Evolutionary conservation across 2,329 filamentous ascomycete genomes (phyloP), one percentile per base, ranked within the genome.

Genomic region (Ophiostoma piceae): DNA sequence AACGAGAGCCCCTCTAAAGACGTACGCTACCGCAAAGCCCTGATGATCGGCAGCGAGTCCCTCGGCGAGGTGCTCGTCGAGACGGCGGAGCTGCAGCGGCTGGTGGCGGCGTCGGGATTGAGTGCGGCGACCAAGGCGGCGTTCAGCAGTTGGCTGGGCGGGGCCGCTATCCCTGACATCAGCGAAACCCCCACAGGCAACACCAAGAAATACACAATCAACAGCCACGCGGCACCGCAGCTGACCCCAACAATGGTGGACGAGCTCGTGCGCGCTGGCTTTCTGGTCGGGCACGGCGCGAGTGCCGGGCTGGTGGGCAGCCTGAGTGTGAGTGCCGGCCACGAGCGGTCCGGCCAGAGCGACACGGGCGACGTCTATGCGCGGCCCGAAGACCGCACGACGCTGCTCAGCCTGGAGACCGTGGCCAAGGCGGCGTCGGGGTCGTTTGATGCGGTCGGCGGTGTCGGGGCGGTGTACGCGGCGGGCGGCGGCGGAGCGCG

Each of bases 341-440:
- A 62, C 22, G 57, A 32, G 26, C 11, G 57, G 14, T 16, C 57
- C 2, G 57, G 57, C 6, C 66, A 69, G 54, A 71, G 75, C 75
- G 70, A 80, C 76, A 69, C 76, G n/a, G 72, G 68, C 11, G 69
- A 74, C 12, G 70, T 83, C 12, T 80, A 81, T 66, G 77, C 82
- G 12, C 81, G 84, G 2, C 84, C 85, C 0, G 84, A 85, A 68
- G 83, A 85, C 69, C 81, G 82, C 73, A 83, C 83, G 19, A 86
- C 84, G 11, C 79, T 89, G 51, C 83, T 85, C 32, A 88, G 87
- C 3, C 81, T 92, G 11, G 84, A 88, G 51, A 84, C 82, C 35
- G 86, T 91, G 29, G 86, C 88, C 1, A 83, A 81, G 72, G 88
- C 89, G 29, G 86, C 89, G 5, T 89, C 90, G 0, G 91, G 91